Evolutionary conservation across 768 basidiomycete species (phyloP), one percentile per base, ranked within the genome.

Genomic region (Suillus spraguei): DNA sequence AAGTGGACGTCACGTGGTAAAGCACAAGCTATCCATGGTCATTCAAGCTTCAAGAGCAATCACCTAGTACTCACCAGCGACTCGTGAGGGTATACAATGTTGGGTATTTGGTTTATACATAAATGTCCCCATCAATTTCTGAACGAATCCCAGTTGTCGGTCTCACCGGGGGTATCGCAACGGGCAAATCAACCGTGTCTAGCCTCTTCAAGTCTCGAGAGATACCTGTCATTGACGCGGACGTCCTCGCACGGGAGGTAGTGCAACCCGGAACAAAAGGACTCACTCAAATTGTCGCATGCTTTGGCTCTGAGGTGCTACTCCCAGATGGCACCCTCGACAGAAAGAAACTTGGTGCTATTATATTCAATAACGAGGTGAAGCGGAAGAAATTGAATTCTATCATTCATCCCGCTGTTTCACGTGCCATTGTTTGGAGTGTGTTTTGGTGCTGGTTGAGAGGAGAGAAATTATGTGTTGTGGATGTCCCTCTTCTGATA

Each of bases 111-210:
- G 10, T 22, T 16, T 41, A 24, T 17, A 24, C 41, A 28, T 17
- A 5, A 41, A 41, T 20, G 39, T 58, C 39, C 24, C 24, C 10
- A 11, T 28, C 20, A 17, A 56, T 32, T 13, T 41, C 56, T 58
- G 39, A 58, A 58, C 13, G 11, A 58, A 58, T 61, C 32, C 4
- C 6, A 97, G 96, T 99, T 63, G 85, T 97, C 65, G 97, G 97
- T 46, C 85, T 99, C 24, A 98, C 97, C 35, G 97, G 97, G 9
- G 94, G 96, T 2, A 98, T 99, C 63, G 94, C 95, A 24, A 95
- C 95, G 8, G 95, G 97, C 60, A 99, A 99, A 79, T 97, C 96
- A 0, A 92, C 95, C 14, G 97, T 95, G 13, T 93, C 95, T 0
- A 76, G 78, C 8, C 80, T 95, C 47, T 81, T 99, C 41, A 82